Evolutionary conservation across 75 land plant species (phyloP).

Genomic region (Pinus albicaulis): DNA sequence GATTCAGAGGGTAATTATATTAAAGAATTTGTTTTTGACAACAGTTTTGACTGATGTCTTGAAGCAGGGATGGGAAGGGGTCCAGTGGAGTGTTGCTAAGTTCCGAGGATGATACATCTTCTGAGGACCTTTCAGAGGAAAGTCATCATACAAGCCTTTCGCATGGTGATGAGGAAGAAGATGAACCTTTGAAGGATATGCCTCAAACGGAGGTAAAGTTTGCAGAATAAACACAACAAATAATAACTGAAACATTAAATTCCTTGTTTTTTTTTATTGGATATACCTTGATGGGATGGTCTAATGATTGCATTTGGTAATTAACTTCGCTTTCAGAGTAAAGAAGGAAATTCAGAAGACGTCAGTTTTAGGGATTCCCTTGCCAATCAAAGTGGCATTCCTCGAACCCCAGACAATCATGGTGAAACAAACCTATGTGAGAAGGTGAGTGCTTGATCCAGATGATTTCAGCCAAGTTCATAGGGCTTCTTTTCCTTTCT

Average conservation of each 20-base stretch:
- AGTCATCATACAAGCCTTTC: neutral
- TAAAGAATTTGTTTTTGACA: neutral
- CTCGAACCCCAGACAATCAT: neutral
- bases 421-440: constrained; percentile 12
- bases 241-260: too few species aligned
- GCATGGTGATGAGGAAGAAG: constrained; percentile 1
- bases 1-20: neutral
- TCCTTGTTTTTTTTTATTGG: neutral
- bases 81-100: neutral
- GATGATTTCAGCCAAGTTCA: neutral
- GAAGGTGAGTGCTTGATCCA: constrained; percentile 26
- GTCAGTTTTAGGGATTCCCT: neutral
- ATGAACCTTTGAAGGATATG: neutral
- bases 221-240: neutral
- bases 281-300: neutral
- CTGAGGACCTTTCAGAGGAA: constrained; percentile 1
- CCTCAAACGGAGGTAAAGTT: constrained; percentile 1
- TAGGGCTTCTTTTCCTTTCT: neutral
- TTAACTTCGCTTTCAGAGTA: constrained; percentile 1
- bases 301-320: neutral
- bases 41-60: neutral
- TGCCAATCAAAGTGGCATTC: neutral
- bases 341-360: constrained; percentile 1
- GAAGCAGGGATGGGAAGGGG: constrained; percentile 5
- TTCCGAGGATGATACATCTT: constrained; percentile 1